These are phyloP conservation scores for Haematococcus lacustris DNA, from an alignment of 139 green algal genomes.

Conservation along the genomic window DNA sequence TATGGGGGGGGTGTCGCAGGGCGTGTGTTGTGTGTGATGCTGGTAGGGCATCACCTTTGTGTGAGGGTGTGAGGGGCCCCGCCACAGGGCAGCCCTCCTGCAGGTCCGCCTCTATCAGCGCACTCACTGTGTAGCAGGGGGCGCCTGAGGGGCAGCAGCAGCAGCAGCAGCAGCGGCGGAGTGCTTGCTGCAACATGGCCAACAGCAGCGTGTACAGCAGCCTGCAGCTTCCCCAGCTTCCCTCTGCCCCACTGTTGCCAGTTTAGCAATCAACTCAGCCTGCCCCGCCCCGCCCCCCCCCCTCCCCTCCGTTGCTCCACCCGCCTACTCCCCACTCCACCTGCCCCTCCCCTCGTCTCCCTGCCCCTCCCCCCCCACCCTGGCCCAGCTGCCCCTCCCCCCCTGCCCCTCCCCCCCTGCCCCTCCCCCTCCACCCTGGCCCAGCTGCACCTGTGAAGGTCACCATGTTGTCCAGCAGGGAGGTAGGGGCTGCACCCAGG, in stretches of 20 bases:
- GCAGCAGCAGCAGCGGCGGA: background rate
- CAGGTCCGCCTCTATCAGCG: slow-evolving; percentile 33
- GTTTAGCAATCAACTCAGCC: background rate
- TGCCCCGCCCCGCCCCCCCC: background rate
- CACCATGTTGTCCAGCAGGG: background rate
- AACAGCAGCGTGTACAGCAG: background rate
- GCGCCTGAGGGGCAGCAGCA: slow-evolving; percentile 8
- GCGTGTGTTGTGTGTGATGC: too few relatives aligned
- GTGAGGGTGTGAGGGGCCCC: too few relatives aligned
- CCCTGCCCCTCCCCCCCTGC: background rate
- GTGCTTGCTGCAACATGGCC: background rate
- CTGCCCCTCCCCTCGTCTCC: background rate
- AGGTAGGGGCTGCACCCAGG: background rate
- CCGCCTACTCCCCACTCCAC: background rate
- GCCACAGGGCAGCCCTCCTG: slow-evolving; percentile 15
- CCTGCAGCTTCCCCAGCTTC: background rate
- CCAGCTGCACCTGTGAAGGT: background rate
- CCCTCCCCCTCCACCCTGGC: background rate
- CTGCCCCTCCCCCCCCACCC: background rate
- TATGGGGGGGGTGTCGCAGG: too few relatives aligned
- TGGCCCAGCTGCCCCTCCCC: background rate
- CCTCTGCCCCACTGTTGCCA: background rate
- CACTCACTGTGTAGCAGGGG: slow-evolving; percentile 32
- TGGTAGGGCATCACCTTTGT: too few relatives aligned
- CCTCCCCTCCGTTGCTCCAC: background rate